phyloP scores from a whole-genome alignment of 352 stramenopile species.

The Plasmopara muralis region DNA sequence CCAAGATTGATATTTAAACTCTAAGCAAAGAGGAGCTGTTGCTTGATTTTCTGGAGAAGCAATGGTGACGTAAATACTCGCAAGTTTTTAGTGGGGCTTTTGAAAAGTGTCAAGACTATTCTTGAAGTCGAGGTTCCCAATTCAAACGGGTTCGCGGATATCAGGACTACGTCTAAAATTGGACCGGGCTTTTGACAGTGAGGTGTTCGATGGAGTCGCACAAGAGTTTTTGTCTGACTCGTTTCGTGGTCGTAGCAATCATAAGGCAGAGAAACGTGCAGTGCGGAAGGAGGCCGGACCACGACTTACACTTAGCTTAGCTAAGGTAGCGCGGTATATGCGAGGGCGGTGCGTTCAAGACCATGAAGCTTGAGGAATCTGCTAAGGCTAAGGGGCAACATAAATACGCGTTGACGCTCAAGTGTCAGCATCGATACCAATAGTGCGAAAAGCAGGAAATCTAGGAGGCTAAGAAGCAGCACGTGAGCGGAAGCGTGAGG shows the following conservation, averaged over 20 bases:
- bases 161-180: no score
- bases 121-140: no score
- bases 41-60: no score
- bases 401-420: conserved; percentile 56
- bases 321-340: conserved; percentile 94
- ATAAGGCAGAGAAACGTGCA: conserved; percentile 86
- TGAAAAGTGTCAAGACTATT: no score
- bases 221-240: conserved; percentile 78
- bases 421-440: conserved; percentile 81
- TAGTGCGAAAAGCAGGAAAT: conserved; percentile 82
- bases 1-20: no score
- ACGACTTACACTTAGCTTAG: conserved; percentile 90
- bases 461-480: conserved; percentile 54
- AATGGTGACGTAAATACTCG: no score
- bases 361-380: conserved; percentile 81
- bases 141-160: no score
- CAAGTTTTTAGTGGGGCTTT: conserved; percentile 39
- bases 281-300: conserved; percentile 95
- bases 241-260: conserved; percentile 25
- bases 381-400: conserved; percentile 74
- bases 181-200: no score
- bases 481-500: conserved; percentile 46
- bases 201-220: no score
- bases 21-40: no score
- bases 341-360: conserved; percentile 90